These are phyloP conservation scores for Trichoderma hamatum DNA, from an alignment of 2,329 filamentous ascomycete genomes.

Conservation along the genomic window DNA sequence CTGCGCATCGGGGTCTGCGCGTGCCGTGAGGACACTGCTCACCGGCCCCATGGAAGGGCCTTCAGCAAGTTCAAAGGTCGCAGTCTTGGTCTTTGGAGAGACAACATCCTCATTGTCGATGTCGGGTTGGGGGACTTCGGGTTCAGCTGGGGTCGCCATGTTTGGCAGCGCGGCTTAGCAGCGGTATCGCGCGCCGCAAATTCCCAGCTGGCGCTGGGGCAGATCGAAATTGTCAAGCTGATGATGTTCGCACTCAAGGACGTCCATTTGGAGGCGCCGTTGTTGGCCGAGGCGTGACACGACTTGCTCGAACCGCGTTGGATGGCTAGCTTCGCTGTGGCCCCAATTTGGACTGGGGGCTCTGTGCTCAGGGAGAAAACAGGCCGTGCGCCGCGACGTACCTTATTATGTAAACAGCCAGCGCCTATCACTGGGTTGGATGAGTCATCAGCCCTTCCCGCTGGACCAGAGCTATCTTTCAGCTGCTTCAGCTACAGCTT, in stretches of 20 bases:
- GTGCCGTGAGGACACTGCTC: conserved; percentile 52
- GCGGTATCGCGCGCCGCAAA: background rate
- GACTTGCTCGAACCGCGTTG: conserved; percentile 23
- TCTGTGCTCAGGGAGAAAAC: background rate
- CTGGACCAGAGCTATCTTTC: background rate
- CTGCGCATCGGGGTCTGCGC: conserved; percentile 67
- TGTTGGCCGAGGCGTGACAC: conserved; percentile 14
- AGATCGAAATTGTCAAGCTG: background rate
- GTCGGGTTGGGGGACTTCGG: conserved; percentile 20
- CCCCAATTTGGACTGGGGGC: background rate
- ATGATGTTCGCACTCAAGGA: background rate
- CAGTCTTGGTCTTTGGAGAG: conserved; percentile 36
- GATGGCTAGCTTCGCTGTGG: conserved; percentile 8
- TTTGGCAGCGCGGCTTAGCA: background rate
- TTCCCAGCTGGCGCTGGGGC: background rate
- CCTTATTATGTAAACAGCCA: background rate
- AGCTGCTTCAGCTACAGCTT: background rate
- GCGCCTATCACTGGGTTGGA: background rate
- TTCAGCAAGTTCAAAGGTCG: conserved; percentile 35
- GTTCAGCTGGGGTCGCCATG: conserved; percentile 35
- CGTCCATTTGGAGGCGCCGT: conserved; percentile 20
- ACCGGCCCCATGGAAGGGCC: conserved; percentile 39
- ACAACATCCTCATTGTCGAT: conserved; percentile 34
- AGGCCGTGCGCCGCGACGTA: conserved; percentile 1
- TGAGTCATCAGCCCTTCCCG: background rate